These are phyloP conservation scores for Cucurbitaria berberidis DNA, from an alignment of 2,329 filamentous ascomycete species.

Conservation along the genomic window DNA sequence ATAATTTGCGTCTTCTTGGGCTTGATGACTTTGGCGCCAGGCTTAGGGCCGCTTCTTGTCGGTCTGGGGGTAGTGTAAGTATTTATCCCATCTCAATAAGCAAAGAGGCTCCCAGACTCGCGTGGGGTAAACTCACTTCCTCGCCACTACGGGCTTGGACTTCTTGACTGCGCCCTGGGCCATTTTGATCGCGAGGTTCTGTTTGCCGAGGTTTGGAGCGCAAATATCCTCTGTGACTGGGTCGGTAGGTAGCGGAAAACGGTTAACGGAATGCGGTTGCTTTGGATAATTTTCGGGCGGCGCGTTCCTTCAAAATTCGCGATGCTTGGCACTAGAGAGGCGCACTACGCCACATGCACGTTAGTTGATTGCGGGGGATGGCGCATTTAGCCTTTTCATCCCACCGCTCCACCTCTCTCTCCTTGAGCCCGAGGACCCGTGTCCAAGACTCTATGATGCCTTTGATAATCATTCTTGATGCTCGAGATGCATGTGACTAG, in stretches of 20 bases:
- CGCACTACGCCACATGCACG: slow-evolving; percentile 8
- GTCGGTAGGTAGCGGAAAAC: background rate
- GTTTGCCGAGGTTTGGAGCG: slow-evolving; percentile 1
- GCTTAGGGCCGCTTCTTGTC: slow-evolving; percentile 57
- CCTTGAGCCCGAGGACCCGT: slow-evolving; percentile 38
- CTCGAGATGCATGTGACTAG: background rate
- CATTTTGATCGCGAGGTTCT: slow-evolving; percentile 41
- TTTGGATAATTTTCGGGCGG: slow-evolving; percentile 22
- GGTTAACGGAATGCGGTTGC: background rate
- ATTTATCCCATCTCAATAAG: background rate
- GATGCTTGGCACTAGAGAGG: slow-evolving; percentile 13
- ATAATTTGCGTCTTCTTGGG: slow-evolving; percentile 69
- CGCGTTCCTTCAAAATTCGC: slow-evolving; percentile 14
- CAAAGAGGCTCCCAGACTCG: background rate
- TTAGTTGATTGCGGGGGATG: slow-evolving; percentile 27
- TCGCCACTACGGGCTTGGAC: slow-evolving; percentile 44
- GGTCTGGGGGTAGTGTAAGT: slow-evolving; percentile 30
- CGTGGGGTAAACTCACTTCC: slow-evolving; percentile 43
- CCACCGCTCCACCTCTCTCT: slow-evolving; percentile 13
- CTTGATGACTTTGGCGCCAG: slow-evolving; percentile 67
- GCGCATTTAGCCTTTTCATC: slow-evolving; percentile 38
- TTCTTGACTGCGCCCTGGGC: slow-evolving; percentile 59
- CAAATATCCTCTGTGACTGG: background rate
- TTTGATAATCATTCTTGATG: background rate
- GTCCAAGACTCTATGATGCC: slow-evolving; percentile 21